Base-by-base conservation (phyloP, 2,329 filamentous ascomycete genomes). In the Arthrobotrys sphaeroides region DNA sequence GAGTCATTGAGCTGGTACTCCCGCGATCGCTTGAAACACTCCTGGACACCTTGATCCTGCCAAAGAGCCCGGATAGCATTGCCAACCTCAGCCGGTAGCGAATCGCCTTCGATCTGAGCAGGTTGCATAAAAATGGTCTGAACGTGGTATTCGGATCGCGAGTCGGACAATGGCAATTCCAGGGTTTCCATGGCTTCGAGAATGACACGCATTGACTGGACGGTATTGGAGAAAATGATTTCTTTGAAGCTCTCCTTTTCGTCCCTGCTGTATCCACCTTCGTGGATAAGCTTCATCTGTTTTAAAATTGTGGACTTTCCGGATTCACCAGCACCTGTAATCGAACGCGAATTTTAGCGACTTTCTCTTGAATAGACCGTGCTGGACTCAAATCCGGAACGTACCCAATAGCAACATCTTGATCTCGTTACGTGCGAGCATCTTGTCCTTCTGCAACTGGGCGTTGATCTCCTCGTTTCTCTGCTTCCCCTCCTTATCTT, bases 401-500 rank as follows among this genome's bases (percentile, higher is more conserved):
- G 82, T 88, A 97, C 95, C 95, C 81, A 99, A 90, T 81, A 99
- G 88, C 81, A 99, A 87, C 95, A 99, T 98, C 89, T 99, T 99
- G 87, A 99, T 99, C 86, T 99, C 95, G 81, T 99, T 99, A 81
- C 94, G 91, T 86, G 97, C 94, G 87, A 96, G 91, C 92, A 98
- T 92, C 86, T 96, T 96, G 83, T 99, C 95, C 84, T 93, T 89
- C 89, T 97, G 98, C 83, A 98, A 87, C 87, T 98, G 94, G 84
- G 97, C 98, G 86, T 99, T 95, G 82, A 99, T 99, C 89, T 98
- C 94, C 88, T 99, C 95, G 84, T 99, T 98, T 81, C 95, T 91
- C 87, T 93, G 92, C 92, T 97, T 98, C 86, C 95, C 94, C 93
- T 98, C 95, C 91, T 97, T 97, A 86, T 98, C 95, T 87, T 98